These are phyloP conservation scores for Coprinopsis cinerea DNA, from an alignment of 768 basidiomycete species.

Conservation along the genomic window DNA sequence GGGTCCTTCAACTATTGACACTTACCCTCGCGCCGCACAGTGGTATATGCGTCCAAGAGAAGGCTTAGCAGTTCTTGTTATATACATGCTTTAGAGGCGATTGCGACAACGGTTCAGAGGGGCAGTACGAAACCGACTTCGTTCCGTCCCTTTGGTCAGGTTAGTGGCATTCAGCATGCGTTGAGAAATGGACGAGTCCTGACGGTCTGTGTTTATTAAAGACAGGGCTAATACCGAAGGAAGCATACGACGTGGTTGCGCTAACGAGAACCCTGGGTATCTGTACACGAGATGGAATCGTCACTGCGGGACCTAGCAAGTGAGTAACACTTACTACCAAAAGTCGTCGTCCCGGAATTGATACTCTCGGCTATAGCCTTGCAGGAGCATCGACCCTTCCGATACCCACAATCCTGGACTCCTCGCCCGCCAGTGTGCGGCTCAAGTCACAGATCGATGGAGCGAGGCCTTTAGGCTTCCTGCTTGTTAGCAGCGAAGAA, in stretches of 20 bases:
- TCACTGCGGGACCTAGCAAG: conserved; percentile 65
- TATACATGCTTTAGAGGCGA: conserved; percentile 56
- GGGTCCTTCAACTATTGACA: neutral
- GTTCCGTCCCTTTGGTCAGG: conserved; percentile 64
- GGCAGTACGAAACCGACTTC: conserved; percentile 25
- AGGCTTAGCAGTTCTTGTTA: conserved; percentile 48
- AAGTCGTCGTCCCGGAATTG: conserved; percentile 13
- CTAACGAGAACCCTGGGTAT: conserved; percentile 61
- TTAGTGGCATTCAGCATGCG: conserved; percentile 24
- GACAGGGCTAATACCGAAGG: conserved; percentile 68
- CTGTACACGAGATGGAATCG: conserved; percentile 57
- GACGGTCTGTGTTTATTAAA: conserved; percentile 21
- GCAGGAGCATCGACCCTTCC: conserved; percentile 39
- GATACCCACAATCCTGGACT: conserved; percentile 45
- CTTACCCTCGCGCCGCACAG: conserved; percentile 30
- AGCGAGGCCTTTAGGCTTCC: conserved; percentile 61
- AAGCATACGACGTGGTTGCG: conserved; percentile 54
- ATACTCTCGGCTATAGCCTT: no score
- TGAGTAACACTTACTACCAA: conserved; percentile 39
- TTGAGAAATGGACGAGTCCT: neutral
- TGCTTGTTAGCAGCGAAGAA: conserved; percentile 49
- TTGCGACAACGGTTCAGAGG: conserved; percentile 34
- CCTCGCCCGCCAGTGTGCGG: conserved; percentile 32
- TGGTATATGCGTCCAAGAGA: conserved; percentile 63
- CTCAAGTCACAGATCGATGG: conserved; percentile 57